Base-by-base conservation (phyloP, 2,329 filamentous ascomycete genomes). In the Zarea fungicola region DNA sequence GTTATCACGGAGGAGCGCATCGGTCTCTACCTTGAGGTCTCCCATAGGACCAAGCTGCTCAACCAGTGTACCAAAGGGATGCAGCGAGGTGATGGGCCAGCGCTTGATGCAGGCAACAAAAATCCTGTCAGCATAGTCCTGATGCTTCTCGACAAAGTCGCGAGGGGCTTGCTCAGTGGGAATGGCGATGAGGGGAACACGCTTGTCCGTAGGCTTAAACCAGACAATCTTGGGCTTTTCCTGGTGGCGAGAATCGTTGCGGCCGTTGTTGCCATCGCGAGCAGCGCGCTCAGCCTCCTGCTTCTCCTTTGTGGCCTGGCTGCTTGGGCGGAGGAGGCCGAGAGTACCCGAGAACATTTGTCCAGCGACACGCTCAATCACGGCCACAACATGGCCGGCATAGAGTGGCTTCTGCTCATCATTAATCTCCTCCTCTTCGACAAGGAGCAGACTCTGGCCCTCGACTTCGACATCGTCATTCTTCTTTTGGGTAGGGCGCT, bases 181-280 rank as follows among this genome's bases (percentile, higher is more conserved):
- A 56, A 99, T 99, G 47, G 93, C 93, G 67, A 99, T 99, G 56
- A 99, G 77, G 42, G 93, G 93, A 41, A 99, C 93, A 63, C 93
- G 89, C 80, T 99, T 97, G 72, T 99, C 93, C 1, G 93, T 99
- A 51, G 93, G 93, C 77, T 99, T 99, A 76, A 99, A 99, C 93
- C 93, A 99, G 35, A 99, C 93, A 70, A 99, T 99, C 83, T 99
- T 99, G 55, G 93, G 93, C 72, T 96, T 96, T 56, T 99, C 93
- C 65, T 95, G 90, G 47, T 69, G 67, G 47, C 91, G 88, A 56
- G 86, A 84, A 53, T 91, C 88, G 56, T 93, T 84, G 54, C 86
- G 84, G 47, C 73, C 71, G 55, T 79, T 78, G 56, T 75, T 78
- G 54, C 91, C 92, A 65, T 97, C 92, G 58, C 92, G 85, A 59